Conservation (phyloP, 306 rosid genomes). For the Coriaria nepalensis region DNA sequence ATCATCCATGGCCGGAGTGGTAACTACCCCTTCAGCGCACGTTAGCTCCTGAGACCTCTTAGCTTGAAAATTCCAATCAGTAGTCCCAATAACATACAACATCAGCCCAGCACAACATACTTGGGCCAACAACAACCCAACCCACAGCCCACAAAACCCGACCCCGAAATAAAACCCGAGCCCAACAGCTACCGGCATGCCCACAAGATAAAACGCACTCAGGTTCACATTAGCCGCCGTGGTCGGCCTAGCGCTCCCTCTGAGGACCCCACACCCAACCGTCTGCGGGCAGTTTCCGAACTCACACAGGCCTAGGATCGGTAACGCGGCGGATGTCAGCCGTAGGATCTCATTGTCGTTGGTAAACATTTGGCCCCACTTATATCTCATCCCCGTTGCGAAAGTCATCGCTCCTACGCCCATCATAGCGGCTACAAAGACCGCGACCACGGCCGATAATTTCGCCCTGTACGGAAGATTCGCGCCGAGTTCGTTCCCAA, state of each 20-base stretch:
- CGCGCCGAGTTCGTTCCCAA: slow-evolving; percentile 78
- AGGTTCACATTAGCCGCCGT: slow-evolving; percentile 82
- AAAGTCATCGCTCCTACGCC: slow-evolving; percentile 54
- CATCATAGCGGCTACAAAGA: slow-evolving; percentile 37
- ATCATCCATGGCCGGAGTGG: too few species aligned
- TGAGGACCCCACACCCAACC: slow-evolving; percentile 70
- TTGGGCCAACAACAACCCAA: slow-evolving; percentile 82
- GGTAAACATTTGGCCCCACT: slow-evolving; percentile 73
- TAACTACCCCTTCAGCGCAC: slow-evolving; percentile 17
- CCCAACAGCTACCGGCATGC: slow-evolving; percentile 84
- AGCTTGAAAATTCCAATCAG: slow-evolving; percentile 71
- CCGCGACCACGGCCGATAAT: slow-evolving; percentile 43
- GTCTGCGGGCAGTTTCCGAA: slow-evolving; percentile 96
- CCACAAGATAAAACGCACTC: slow-evolving; percentile 75
- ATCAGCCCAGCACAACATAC: slow-evolving; percentile 76
- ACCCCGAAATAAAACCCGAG: slow-evolving; percentile 48
- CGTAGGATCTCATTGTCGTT: slow-evolving; percentile 39
- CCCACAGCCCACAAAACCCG: slow-evolving; percentile 86
- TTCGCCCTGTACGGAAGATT: slow-evolving; percentile 29
- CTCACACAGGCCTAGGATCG: slow-evolving; percentile 84
- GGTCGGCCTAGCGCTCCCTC: slow-evolving; percentile 76
- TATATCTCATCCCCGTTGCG: slow-evolving; percentile 37
- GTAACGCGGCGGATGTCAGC: slow-evolving; percentile 56
- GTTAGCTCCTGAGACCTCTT: slow-evolving; percentile 43
- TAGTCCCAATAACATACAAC: slow-evolving; percentile 69